Evolutionary conservation across 257 asterid species (phyloP).

Genomic region (Solanum dulcamara): DNA sequence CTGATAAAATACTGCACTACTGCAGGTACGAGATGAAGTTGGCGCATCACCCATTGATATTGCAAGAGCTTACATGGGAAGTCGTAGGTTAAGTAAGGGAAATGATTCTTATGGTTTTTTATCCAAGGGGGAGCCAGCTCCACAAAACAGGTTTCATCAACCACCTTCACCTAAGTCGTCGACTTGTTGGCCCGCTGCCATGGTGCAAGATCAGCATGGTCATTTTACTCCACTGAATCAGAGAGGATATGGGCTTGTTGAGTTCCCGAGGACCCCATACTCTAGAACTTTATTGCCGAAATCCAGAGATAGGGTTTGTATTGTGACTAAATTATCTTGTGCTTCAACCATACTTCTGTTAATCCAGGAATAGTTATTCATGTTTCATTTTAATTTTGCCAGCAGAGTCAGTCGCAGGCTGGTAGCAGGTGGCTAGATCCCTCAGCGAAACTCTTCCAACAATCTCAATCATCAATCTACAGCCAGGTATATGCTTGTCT

Average conservation of each 20-base stretch:
- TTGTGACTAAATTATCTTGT: neutral
- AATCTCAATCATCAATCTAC: constrained; percentile 32
- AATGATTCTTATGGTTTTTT: constrained; percentile 16
- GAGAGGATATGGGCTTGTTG: constrained; percentile 49
- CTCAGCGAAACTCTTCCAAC: constrained; percentile 40
- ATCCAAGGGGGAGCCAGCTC: constrained; percentile 27
- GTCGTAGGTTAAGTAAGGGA: constrained; percentile 46
- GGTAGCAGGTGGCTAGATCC: constrained; percentile 29
- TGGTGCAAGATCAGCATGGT: constrained; percentile 43
- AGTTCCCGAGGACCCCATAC: constrained; percentile 82
- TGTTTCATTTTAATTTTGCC: constrained; percentile 12
- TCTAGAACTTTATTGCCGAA: constrained; percentile 56
- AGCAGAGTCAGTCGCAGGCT: constrained; percentile 32
- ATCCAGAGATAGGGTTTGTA: constrained; percentile 53
- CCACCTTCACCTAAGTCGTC: constrained; percentile 55
- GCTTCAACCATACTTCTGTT: neutral
- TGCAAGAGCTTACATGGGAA: constrained; percentile 92
- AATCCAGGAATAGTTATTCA: neutral
- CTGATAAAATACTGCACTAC: neutral
- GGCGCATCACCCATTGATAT: constrained; percentile 79
- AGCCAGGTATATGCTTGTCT: constrained; percentile 36
- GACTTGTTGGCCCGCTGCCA: constrained; percentile 76
- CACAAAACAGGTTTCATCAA: constrained; percentile 35
- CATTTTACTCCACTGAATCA: constrained; percentile 57
- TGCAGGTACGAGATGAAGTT: constrained; percentile 55